These are phyloP conservation scores for Penicillium paxilli DNA, from an alignment of 495 filamentous ascomycete species.

Conservation along the genomic window DNA sequence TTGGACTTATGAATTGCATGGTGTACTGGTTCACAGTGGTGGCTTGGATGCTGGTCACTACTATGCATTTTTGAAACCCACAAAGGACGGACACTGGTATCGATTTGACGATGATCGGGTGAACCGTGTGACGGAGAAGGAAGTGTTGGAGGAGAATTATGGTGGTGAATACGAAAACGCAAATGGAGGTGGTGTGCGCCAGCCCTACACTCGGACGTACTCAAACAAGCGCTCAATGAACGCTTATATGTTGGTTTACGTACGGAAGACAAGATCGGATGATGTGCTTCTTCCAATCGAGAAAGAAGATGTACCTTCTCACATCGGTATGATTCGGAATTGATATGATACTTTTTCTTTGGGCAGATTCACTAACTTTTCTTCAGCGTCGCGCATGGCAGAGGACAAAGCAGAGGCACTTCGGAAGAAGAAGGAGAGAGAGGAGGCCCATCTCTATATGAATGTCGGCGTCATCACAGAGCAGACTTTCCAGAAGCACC, in stretches of 20 bases:
- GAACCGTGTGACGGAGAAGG: slow-evolving; percentile 85
- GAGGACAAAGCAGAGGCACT: slow-evolving; percentile 78
- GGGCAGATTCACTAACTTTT: not conserved
- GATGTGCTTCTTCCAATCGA: slow-evolving; percentile 74
- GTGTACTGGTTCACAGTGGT: slow-evolving; percentile 94
- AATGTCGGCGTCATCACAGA: slow-evolving; percentile 77
- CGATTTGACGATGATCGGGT: slow-evolving; percentile 97
- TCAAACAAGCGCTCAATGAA: slow-evolving; percentile 73
- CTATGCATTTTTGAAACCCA: slow-evolving; percentile 94
- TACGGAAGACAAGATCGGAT: slow-evolving; percentile 81
- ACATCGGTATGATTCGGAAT: slow-evolving; percentile 63
- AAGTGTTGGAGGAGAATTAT: slow-evolving; percentile 95
- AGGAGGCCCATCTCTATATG: slow-evolving; percentile 92
- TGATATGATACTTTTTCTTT: not conserved
- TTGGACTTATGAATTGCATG: slow-evolving; percentile 89
- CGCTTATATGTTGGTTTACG: slow-evolving; percentile 98
- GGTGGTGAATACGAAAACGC: slow-evolving; percentile 77
- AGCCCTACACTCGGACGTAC: slow-evolving; percentile 64
- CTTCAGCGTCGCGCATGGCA: slow-evolving; percentile 63
- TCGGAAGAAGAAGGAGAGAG: slow-evolving; percentile 76
- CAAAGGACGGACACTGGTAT: slow-evolving; percentile 90
- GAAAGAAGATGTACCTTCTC: slow-evolving; percentile 73
- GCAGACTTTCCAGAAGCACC: slow-evolving; percentile 72
- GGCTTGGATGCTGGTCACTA: slow-evolving; percentile 99
- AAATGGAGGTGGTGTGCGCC: slow-evolving; percentile 64